Conservation (phyloP, 495 filamentous ascomycete genomes). For the Monascus purpureus region DNA sequence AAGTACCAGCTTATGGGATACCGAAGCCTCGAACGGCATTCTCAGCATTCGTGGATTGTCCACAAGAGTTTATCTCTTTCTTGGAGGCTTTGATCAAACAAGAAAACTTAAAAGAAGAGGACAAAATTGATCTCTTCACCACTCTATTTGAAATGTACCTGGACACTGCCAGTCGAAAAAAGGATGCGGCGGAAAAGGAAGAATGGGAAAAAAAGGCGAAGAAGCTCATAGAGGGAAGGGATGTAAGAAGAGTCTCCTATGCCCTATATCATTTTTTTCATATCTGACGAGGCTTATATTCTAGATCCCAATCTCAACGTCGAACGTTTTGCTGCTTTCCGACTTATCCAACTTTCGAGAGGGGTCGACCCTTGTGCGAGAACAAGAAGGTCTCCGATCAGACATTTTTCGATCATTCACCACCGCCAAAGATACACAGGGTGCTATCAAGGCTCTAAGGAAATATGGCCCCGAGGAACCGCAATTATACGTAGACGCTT, state of each 20-base stretch:
- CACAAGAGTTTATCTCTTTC: conserved; percentile 79
- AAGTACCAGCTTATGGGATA: conserved; percentile 21
- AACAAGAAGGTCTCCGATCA: conserved; percentile 80
- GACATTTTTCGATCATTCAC: conserved; percentile 98
- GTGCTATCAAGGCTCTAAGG: conserved; percentile 73
- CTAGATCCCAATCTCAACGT: conserved; percentile 77
- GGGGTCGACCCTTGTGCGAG: conserved; percentile 82
- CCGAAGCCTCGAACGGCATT: conserved; percentile 86
- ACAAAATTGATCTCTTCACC: conserved; percentile 80
- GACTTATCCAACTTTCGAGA: conserved; percentile 82
- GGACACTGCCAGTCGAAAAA: conserved; percentile 66
- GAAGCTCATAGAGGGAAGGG: conserved; percentile 60
- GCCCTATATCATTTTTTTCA: not conserved
- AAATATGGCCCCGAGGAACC: conserved; percentile 91
- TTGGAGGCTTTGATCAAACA: conserved; percentile 69
- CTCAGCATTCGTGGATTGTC: conserved; percentile 90
- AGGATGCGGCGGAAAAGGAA: conserved; percentile 47
- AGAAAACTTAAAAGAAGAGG: conserved; percentile 48
- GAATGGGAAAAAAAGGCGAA: conserved; percentile 88
- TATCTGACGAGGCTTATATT: conserved; percentile 8
- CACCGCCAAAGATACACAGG: conserved; percentile 77
- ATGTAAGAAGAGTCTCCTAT: conserved; percentile 25
- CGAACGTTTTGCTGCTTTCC: conserved; percentile 83
- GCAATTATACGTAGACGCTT: conserved; percentile 79
- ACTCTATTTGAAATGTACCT: conserved; percentile 97